Evolutionary conservation across 305 asterid genomes (phyloP).

Genomic region (Rubia balearica): DNA sequence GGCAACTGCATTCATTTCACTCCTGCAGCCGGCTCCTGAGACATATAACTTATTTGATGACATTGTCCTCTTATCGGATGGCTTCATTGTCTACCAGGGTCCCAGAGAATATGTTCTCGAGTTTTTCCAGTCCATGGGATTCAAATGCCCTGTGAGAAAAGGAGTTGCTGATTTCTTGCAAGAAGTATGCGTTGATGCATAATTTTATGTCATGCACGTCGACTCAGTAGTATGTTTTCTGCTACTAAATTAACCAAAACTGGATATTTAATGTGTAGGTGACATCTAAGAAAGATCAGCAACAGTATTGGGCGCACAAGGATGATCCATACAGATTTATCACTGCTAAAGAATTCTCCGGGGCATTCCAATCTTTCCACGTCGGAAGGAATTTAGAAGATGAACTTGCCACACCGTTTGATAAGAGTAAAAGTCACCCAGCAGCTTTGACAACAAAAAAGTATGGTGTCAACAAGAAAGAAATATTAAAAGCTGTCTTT

Average conservation of each 20-base stretch:
- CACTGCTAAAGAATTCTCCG: constrained; percentile 57
- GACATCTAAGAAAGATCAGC: constrained; percentile 93
- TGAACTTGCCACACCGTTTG: constrained; percentile 71
- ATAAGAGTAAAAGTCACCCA: constrained; percentile 72
- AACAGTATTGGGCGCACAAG: constrained; percentile 67
- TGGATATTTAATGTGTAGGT: constrained; percentile 35
- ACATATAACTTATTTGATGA: constrained; percentile 76
- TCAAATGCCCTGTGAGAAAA: constrained; percentile 83
- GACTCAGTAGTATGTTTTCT: neutral
- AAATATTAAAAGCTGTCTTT: constrained; percentile 71
- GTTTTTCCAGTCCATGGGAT: constrained; percentile 72
- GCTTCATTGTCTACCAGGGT: constrained; percentile 76
- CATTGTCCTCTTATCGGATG: constrained; percentile 70
- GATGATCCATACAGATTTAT: constrained; percentile 59
- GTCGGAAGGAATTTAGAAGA: constrained; percentile 69
- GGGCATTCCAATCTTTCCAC: constrained; percentile 78
- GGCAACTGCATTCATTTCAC: constrained; percentile 79
- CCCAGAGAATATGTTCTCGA: constrained; percentile 65
- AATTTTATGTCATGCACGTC: neutral
- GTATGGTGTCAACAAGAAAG: constrained; percentile 76
- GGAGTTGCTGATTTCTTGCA: constrained; percentile 89
- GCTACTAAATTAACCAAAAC: neutral
- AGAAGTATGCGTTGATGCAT: constrained; percentile 39
- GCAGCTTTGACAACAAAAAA: constrained; percentile 55
- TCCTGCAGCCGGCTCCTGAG: constrained; percentile 92